Conservation (phyloP, 139 green algal genomes). For the Tetratostichococcus sp. region DNA sequence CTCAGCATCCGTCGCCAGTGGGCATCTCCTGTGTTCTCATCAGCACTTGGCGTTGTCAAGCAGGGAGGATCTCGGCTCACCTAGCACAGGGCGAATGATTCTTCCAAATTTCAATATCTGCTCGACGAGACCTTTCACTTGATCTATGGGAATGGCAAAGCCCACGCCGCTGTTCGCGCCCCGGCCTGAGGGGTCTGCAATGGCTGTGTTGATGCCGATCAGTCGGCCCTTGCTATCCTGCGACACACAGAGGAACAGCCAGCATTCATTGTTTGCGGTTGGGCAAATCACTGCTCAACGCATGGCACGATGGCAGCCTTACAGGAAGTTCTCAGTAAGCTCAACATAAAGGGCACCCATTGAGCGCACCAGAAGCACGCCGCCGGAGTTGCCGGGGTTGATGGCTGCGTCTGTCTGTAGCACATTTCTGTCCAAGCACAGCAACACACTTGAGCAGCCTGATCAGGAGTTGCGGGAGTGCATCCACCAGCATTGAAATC, state of each 20-base stretch:
- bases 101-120: conserved; percentile 73
- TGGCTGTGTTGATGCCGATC: conserved; percentile 79
- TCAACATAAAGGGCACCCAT: no score
- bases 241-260: conserved; percentile 11
- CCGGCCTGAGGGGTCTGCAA: conserved; percentile 44
- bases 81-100: conserved; percentile 69
- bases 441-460: background rate
- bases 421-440: conserved; percentile 9
- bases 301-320: no score
- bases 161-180: conserved; percentile 52
- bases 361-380: conserved; percentile 19
- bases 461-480: no score
- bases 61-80: no score
- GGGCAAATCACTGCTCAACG: no score
- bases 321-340: no score
- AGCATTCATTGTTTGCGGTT: no score
- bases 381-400: conserved; percentile 64
- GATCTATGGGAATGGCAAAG: conserved; percentile 73
- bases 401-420: conserved; percentile 70
- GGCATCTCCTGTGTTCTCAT: no score
- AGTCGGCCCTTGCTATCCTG: conserved; percentile 54
- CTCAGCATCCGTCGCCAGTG: no score
- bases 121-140: conserved; percentile 62
- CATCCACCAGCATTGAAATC: no score
- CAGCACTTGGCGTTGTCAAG: no score